Base-by-base conservation (phyloP, 1,284 basidiomycete genomes). In the Heliocybe sulcata region DNA sequence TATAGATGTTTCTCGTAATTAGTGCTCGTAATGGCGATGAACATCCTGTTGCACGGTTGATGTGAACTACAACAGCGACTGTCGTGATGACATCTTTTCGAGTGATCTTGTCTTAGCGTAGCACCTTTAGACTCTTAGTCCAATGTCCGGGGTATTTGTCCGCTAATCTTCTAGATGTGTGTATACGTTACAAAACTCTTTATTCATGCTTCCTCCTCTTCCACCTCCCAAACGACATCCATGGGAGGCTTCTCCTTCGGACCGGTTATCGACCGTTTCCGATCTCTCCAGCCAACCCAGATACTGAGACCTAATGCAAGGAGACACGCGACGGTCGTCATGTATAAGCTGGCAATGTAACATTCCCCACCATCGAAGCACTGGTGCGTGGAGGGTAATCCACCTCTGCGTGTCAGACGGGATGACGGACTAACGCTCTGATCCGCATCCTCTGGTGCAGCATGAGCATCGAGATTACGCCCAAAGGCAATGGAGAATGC, bases 401-500 rank as follows among this genome's bases (percentile, higher is more conserved):
- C 69, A 2, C 62, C 67, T 10, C 61, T 53, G 10, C 20, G 45
- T 1, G 54, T 20, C 38, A 42, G 16, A 35, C 33, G 51, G 33
- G 52, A 53, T 47, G 42, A 55, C 20, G 54, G 57, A 3, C 8
- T 12, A 56, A 53, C 55, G 35, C 26, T 57, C 20, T 38, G 20
- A 14, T 45, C 47, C 25, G 59, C 54, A 25, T 63, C 57, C 9
- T 59, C 60, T n/a, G 45, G 53, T 0, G 64, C 56, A 4, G 79
- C 80, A 63, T 94, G 87, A 3, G 82, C 76, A 61, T 94, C 92
- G 42, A 92, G 77, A 59, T 90, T 86, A 42, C 72, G 73, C 0
- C 94, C 94, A 64, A 95, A 96, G 45, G 89, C 73, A 38, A 95
- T 64, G 42, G 92, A 93, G 69, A 94, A 92, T 1, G 92, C 53